Evolutionary conservation across 352 stramenopile genomes (phyloP).

Genomic region (Globisporangium cystogenes): DNA sequence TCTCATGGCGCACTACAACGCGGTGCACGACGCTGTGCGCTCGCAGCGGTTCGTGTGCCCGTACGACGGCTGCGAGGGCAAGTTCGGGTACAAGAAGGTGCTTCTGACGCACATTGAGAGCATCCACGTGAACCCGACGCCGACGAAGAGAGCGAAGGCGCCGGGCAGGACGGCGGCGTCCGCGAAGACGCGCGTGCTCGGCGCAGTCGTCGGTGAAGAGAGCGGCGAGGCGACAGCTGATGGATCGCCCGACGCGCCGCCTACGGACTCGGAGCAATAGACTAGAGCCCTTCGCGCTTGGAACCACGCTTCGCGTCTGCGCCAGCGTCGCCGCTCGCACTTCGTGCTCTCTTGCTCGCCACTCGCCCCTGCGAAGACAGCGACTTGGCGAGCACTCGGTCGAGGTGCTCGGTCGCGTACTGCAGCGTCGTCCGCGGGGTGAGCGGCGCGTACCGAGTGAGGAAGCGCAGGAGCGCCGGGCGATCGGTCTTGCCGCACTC

Average conservation of each 20-base stretch:
- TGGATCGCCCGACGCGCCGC: no score
- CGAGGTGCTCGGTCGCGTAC: conserved; percentile 20
- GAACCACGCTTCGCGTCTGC: no score
- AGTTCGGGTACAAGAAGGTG: conserved; percentile 75
- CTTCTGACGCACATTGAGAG: conserved; percentile 55
- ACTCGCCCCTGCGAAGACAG: conserved; percentile 1
- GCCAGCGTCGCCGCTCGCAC: no score
- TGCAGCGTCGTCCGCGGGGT: conserved; percentile 12
- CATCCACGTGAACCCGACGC: conserved; percentile 41
- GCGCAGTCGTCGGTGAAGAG: neutral
- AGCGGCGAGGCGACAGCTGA: neutral
- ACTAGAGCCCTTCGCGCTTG: no score
- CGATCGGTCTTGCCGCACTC: conserved; percentile 8
- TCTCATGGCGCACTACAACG: conserved; percentile 72
- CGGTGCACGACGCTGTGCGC: conserved; percentile 51
- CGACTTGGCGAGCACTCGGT: conserved; percentile 6
- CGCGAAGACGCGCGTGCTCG: conserved; percentile 27
- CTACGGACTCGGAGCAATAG: neutral
- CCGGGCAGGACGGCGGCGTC: conserved; percentile 22
- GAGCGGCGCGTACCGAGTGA: conserved; percentile 9
- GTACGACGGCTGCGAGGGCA: conserved; percentile 41
- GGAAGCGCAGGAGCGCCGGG: conserved; percentile 3
- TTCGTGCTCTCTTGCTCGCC: neutral
- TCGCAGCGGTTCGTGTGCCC: conserved; percentile 63
- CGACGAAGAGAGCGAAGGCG: conserved; percentile 22